Conservation (phyloP, 176 grass and related monocot genomes). For the Calamus simplicifolius region DNA sequence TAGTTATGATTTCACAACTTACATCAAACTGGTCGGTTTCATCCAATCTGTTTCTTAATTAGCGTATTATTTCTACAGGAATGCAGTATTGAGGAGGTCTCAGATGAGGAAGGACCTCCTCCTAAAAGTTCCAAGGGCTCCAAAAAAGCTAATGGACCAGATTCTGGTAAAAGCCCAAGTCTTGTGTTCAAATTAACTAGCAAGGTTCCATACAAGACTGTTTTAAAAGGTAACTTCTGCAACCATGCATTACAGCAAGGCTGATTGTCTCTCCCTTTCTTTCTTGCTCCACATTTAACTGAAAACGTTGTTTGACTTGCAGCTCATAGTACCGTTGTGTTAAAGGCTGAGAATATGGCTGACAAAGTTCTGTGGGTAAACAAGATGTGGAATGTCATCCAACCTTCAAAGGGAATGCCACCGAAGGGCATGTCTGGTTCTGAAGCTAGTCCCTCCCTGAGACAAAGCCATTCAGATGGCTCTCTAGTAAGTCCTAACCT, state of each 20-base stretch:
- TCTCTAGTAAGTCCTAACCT: constrained; percentile 48
- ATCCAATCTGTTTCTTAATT: too few relatives aligned
- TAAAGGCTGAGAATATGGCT: constrained; percentile 77
- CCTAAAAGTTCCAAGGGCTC: constrained; percentile 62
- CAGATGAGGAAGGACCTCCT: constrained; percentile 54
- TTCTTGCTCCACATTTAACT: too few relatives aligned
- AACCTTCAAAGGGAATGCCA: constrained; percentile 2
- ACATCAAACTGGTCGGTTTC: not conserved
- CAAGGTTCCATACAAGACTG: constrained; percentile 76
- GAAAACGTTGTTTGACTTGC: not conserved
- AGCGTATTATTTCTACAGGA: constrained; percentile 28
- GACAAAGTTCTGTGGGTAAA: constrained; percentile 69
- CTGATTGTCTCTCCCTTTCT: constrained; percentile 2
- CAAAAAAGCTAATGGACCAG: constrained; percentile 47
- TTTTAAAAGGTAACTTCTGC: constrained; percentile 63
- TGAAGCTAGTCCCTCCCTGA: constrained; percentile 29
- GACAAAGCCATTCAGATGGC: constrained; percentile 60
- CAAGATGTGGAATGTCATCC: constrained; percentile 51
- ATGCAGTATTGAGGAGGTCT: constrained; percentile 60
- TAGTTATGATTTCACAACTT: not conserved
- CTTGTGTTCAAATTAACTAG: constrained; percentile 78
- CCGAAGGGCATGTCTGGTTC: constrained; percentile 22
- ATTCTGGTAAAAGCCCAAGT: constrained; percentile 38
- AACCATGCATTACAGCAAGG: too few relatives aligned
- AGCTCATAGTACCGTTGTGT: constrained; percentile 57